Evolutionary conservation across 2,329 filamentous ascomycete genomes (phyloP).

Genomic region (Remersonia thermophila): DNA sequence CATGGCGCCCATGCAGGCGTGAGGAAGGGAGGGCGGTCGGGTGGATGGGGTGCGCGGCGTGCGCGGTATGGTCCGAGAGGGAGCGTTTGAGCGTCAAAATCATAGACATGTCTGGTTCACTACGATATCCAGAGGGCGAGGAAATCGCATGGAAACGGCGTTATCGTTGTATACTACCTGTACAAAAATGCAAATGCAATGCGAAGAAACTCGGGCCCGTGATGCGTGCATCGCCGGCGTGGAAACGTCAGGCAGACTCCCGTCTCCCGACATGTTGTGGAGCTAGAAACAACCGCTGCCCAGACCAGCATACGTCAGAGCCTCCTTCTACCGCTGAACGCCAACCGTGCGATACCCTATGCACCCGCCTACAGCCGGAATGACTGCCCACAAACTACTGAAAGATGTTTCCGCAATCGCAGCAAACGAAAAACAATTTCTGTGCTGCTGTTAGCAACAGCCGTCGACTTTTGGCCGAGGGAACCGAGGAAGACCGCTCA

Average conservation of each 20-base stretch:
- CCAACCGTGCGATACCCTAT: constrained; percentile 1
- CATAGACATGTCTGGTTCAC: too few relatives aligned
- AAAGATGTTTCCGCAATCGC: constrained; percentile 83
- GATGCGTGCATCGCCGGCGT: background rate
- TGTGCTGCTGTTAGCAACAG: constrained; percentile 28
- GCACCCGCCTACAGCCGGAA: too few relatives aligned
- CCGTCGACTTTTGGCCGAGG: background rate
- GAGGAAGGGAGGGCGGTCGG: background rate
- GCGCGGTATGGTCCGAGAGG: background rate
- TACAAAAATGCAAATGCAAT: constrained; percentile 12
- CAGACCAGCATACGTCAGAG: background rate
- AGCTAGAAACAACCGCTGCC: constrained; percentile 3
- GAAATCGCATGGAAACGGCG: constrained; percentile 7
- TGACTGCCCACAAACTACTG: constrained; percentile 26
- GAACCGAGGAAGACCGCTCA: constrained; percentile 33
- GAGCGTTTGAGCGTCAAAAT: background rate
- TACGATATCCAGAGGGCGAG: background rate
- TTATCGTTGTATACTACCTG: constrained; percentile 15
- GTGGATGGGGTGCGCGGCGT: background rate
- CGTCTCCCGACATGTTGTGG: constrained; percentile 3
- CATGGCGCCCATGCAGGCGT: constrained; percentile 61
- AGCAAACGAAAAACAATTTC: constrained; percentile 94
- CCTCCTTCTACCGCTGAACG: constrained; percentile 8
- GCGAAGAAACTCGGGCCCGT: constrained; percentile 1
- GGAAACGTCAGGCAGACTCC: too few relatives aligned